Evolutionary conservation across 2,329 filamentous ascomycete genomes (phyloP), one percentile per base, ranked within the genome.

Genomic region (Phaeosphaeria sp.): DNA sequence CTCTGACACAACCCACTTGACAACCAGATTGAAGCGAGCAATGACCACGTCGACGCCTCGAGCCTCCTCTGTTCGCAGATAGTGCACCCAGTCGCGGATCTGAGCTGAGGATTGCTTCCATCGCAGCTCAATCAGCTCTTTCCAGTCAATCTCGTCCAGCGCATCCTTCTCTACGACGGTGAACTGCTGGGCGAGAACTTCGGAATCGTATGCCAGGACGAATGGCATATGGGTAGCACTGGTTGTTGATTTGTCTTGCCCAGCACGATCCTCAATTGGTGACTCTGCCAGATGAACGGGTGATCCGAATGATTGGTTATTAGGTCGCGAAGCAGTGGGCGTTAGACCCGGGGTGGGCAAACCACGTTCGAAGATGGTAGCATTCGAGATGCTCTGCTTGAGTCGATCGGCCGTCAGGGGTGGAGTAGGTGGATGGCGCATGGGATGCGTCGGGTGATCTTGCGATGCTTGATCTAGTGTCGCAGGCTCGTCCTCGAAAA

Each of bases 121-220:
- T 50, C 87, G 87, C 83, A 95, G 89, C 54, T 93, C 90, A 54
- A 94, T 91, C 13, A 95, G 82, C 66, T 95, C 91, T 72, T 90
- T 92, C 91, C 91, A 95, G 77, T 94, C 91, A 61, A 95, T 90
- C 74, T 94, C 91, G 65, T 92, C 91, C 21, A 95, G 81, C 0
- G 91, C 91, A 72, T 94, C 91, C 74, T 94, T 93, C 71, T 95
- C 91, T 47, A 95, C 91, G 33, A 95, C 83, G 0, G 91, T 94
- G 65, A 95, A 91, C 67, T 95, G 91, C 74, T 93, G 89, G 2
- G 91, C 91, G 23, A 95, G 82, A 2, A 89, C 81, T 65, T 92
- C 88, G 6, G 91, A 92, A 68, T 93, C 90, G 66, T 93, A 93
- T 0, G 90, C 90, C 22, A 95, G 81, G 55, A 93, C 89, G 74